These are phyloP conservation scores for Neospora caninum DNA, from an alignment of 169 alveolate species.

Conservation along the genomic window DNA sequence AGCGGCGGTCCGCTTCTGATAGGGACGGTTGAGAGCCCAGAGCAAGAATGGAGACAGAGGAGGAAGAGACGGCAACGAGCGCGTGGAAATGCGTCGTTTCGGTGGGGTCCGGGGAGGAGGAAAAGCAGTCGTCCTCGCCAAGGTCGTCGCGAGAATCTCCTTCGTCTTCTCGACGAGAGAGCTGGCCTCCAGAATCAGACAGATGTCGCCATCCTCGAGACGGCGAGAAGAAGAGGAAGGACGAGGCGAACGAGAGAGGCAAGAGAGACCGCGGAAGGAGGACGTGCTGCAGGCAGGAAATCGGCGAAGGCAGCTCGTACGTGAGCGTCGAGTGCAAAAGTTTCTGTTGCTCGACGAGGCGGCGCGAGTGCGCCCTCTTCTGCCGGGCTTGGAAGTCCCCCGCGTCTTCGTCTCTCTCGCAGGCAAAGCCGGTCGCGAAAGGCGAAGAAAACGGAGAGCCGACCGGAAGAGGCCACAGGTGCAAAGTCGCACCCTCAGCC, in stretches of 20 bases:
- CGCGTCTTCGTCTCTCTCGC: neutral
- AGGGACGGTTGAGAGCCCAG: neutral
- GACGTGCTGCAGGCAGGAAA: neutral
- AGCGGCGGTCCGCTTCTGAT: too few species aligned
- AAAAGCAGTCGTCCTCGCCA: too few species aligned
- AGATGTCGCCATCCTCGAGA: neutral
- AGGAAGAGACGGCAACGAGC: neutral
- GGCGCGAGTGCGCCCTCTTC: neutral
- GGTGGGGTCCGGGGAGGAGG: neutral
- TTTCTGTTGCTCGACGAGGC: neutral
- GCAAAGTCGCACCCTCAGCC: neutral
- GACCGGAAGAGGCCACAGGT: neutral
- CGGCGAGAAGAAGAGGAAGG: neutral
- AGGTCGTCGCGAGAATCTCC: neutral
- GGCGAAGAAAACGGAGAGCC: neutral
- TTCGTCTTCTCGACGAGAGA: too few species aligned
- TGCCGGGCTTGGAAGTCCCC: neutral
- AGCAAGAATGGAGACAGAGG: neutral
- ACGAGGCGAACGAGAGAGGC: neutral
- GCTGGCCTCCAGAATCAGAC: too few species aligned
- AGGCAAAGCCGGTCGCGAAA: neutral
- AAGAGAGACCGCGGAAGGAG: slow-evolving; percentile 1
- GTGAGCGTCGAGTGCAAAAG: neutral
- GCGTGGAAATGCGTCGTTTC: slow-evolving; percentile 27
- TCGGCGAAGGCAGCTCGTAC: neutral